Conservation (phyloP, 495 filamentous ascomycete genomes). For the Haplographium delicatum region DNA sequence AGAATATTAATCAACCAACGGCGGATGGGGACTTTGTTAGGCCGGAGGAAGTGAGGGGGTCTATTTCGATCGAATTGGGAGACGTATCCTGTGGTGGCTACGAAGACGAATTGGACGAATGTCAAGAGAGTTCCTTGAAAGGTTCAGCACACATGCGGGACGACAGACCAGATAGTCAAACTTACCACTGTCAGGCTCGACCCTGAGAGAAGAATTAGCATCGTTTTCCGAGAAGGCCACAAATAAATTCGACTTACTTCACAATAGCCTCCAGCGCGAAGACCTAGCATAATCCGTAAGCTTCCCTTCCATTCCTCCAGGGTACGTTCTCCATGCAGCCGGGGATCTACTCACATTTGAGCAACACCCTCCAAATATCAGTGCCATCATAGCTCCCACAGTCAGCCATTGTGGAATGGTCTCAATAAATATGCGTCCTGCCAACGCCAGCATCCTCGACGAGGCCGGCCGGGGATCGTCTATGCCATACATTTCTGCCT, state of each 20-base stretch:
- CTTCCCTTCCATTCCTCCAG: conserved; percentile 16
- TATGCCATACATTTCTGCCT: conserved; percentile 52
- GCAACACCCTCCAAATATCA: conserved; percentile 97
- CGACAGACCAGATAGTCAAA: background rate
- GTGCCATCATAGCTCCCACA: conserved; percentile 64
- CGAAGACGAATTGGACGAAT: conserved; percentile 87
- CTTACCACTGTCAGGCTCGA: conserved; percentile 58
- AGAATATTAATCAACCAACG: conserved; percentile 87
- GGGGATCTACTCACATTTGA: conserved; percentile 66
- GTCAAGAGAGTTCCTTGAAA: conserved; percentile 77
- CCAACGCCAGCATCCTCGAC: conserved; percentile 47
- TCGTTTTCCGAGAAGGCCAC: background rate
- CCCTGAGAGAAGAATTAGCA: conserved; percentile 31
- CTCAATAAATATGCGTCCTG: conserved; percentile 51
- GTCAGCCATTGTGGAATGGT: conserved; percentile 64
- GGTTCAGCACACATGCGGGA: conserved; percentile 15
- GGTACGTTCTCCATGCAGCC: background rate
- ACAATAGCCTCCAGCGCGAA: conserved; percentile 95
- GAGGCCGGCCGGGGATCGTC: conserved; percentile 48
- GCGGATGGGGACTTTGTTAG: conserved; percentile 73
- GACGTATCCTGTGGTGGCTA: conserved; percentile 70
- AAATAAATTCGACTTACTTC: conserved; percentile 52
- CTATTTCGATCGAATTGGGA: conserved; percentile 57
- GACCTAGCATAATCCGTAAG: conserved; percentile 47
- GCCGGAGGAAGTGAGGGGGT: conserved; percentile 63